phyloP scores from a whole-genome alignment of 768 basidiomycete species.

The Psilocybe tampanensis region DNA sequence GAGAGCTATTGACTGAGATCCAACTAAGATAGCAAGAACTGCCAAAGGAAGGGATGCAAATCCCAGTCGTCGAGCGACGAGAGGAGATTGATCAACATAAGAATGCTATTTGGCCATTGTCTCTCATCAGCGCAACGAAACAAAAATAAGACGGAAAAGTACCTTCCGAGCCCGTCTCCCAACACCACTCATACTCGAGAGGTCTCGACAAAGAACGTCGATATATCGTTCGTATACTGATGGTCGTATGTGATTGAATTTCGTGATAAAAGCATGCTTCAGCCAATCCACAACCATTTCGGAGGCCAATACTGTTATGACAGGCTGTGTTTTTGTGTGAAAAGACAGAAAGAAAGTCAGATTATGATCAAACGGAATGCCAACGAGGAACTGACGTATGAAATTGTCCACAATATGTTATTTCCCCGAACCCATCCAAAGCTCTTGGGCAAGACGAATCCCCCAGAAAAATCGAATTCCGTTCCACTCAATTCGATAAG shows the following conservation, averaged over 20 bases:
- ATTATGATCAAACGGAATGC: no score
- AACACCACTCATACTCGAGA: conserved; percentile 77
- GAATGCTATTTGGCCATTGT: conserved; percentile 66
- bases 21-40: conserved; percentile 76
- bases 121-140: background rate
- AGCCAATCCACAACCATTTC: conserved; percentile 98
- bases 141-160: background rate
- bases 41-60: conserved; percentile 93
- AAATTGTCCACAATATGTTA: conserved; percentile 83
- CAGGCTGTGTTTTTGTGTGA: conserved; percentile 58
- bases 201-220: conserved; percentile 93
- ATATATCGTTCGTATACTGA: conserved; percentile 94
- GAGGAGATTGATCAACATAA: conserved; percentile 94
- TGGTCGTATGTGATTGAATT: conserved; percentile 97
- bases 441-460: conserved; percentile 76
- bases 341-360: background rate
- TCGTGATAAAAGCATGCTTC: conserved; percentile 99
- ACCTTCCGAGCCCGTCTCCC: conserved; percentile 76
- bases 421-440: conserved; percentile 85
- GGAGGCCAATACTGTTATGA: conserved; percentile 85
- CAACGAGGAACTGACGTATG: conserved; percentile 63
- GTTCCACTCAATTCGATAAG: conserved; percentile 92
- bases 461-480: conserved; percentile 77
- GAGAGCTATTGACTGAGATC: conserved; percentile 68
- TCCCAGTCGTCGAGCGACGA: conserved; percentile 91